Evolutionary conservation across 2,329 filamentous ascomycete species (phyloP).

Genomic region (Camptophora hylomeconis): DNA sequence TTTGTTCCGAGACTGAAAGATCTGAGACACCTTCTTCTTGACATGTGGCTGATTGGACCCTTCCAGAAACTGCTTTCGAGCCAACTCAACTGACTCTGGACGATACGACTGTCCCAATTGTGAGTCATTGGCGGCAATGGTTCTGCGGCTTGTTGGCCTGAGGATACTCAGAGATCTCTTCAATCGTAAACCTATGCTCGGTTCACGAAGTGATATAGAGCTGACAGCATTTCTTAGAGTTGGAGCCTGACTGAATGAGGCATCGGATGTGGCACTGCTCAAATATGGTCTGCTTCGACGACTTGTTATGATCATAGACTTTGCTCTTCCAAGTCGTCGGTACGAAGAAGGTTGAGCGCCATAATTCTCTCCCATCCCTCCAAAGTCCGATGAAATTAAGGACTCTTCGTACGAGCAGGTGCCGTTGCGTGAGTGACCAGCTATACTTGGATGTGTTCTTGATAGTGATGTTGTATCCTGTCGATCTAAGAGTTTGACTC

Average conservation of each 20-base stretch:
- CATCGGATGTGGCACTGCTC: constrained; percentile 2
- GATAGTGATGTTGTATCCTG: too few species aligned
- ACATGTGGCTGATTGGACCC: constrained; percentile 12
- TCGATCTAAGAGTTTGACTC: too few species aligned
- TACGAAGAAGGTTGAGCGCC: constrained; percentile 33
- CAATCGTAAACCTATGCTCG: constrained; percentile 15
- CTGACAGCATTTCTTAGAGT: constrained; percentile 7
- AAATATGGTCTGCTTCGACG: constrained; percentile 18
- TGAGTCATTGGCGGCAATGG: constrained; percentile 6
- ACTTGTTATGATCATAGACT: constrained; percentile 34
- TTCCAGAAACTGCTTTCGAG: constrained; percentile 27
- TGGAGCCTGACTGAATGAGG: constrained; percentile 6
- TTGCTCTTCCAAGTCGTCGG: constrained; percentile 32
- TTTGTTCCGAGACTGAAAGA: constrained; percentile 14
- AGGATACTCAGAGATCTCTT: constrained; percentile 32
- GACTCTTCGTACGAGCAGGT: too few species aligned
- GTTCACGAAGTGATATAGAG: constrained; percentile 3
- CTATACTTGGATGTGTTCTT: too few species aligned
- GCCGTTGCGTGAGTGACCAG: too few species aligned
- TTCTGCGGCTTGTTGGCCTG: constrained; percentile 18
- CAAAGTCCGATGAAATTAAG: constrained; percentile 4
- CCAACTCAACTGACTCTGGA: constrained; percentile 26
- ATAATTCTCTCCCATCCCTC: constrained; percentile 14
- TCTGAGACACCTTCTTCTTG: constrained; percentile 18
- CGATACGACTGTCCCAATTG: constrained; percentile 14